A percentile compares a stretch with the other conserved stretches of the same genome.
phyloP scores from a whole-genome alignment of 202 grass and related monocot species.

The Setaria italica region DNA sequence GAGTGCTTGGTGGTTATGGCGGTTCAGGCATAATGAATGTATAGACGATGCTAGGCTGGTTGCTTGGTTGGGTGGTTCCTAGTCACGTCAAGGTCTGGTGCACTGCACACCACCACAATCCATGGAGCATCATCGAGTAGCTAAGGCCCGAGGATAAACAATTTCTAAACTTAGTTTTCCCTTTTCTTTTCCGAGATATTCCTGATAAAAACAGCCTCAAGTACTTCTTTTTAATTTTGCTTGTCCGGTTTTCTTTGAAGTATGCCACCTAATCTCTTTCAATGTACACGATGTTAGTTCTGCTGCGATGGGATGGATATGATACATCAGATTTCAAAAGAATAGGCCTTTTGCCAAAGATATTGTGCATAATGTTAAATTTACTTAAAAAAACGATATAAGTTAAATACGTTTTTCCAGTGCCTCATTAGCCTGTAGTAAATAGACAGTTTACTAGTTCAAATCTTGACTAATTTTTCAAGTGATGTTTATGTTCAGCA shows the following conservation, averaged over 20 bases:
- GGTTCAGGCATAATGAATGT: not conserved
- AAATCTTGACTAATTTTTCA: not conserved
- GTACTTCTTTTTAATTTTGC: not conserved
- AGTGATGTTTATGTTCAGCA: conserved; percentile 31
- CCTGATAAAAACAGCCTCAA: not conserved
- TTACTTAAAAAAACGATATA: not conserved
- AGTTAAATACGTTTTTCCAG: not conserved
- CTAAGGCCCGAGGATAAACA: not conserved
- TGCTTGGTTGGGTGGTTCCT: not conserved
- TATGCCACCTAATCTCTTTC: not conserved
- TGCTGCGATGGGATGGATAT: not conserved
- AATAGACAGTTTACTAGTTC: not conserved
- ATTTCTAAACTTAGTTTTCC: not conserved
- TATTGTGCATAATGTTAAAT: not conserved
- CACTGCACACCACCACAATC: not conserved
- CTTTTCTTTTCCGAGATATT: not conserved
- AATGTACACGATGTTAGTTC: not conserved
- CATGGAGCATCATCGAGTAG: not conserved
- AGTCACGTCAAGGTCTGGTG: conserved; percentile 7
- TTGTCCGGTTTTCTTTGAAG: not conserved
- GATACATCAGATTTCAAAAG: not conserved
- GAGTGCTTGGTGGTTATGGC: not conserved
- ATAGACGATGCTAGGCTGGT: not conserved
- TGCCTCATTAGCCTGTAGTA: not conserved
- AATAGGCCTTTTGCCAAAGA: not conserved